phyloP scores from a whole-genome alignment of 73 alveolate genomes.

The Tetrahymena elliotti region DNA sequence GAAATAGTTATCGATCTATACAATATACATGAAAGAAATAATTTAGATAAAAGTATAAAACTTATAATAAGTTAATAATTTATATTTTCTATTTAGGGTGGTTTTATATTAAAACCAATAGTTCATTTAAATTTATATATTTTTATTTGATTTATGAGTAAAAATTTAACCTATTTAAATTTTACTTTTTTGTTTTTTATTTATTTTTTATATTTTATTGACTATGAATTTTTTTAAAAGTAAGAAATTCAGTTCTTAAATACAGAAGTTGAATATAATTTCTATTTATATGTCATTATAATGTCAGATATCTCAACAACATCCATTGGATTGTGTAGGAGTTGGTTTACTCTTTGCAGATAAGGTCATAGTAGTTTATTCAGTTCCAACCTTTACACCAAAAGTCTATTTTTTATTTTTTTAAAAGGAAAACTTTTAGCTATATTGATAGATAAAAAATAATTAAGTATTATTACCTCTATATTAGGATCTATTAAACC shows the following conservation, averaged over 20 bases:
- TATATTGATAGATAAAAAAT: not conserved
- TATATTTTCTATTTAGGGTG: not conserved
- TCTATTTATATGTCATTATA: not conserved
- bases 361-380: slow-evolving; percentile 1
- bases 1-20: not conserved
- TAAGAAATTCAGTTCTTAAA: not conserved
- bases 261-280: not conserved
- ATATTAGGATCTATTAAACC: slow-evolving; percentile 38
- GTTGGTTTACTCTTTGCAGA: not conserved
- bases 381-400: slow-evolving; percentile 38
- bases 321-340: not conserved
- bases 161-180: not conserved
- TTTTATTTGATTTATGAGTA: too few relatives aligned
- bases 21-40: not conserved
- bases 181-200: too few relatives aligned
- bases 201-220: not conserved
- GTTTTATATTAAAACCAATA: not conserved
- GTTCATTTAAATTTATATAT: too few relatives aligned
- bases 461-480: slow-evolving; percentile 10
- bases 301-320: not conserved
- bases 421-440: not conserved
- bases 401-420: slow-evolving; percentile 1
- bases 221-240: not conserved
- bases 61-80: not conserved
- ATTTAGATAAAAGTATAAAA: not conserved